Evolutionary conservation across 306 rosid genomes (phyloP), one percentile per base, ranked within the genome.

Genomic region (Senna tora): DNA sequence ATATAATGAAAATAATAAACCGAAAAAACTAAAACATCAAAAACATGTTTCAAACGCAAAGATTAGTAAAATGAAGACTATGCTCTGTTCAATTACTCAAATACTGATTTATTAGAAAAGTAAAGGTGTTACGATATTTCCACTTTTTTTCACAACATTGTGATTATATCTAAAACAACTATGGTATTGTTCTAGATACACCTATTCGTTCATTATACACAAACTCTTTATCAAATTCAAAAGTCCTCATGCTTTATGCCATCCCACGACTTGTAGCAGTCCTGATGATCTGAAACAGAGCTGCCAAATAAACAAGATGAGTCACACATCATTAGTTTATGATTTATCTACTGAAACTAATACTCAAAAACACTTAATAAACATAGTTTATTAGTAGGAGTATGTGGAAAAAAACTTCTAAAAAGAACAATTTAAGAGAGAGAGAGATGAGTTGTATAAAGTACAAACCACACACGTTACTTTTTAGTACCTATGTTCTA

Each of bases 281-380:
- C 82, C 84, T 86, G 21, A 88, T 81, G 71, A 84, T 84, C 91
- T 74, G 89, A 75, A 86, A 87, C 78, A 87, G 80, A 75, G 83
- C 96, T 87, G 88, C 79, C 64, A 80, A 77, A 38, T 56, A 53
- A 28, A 65, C 71, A 65, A 38, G 32, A 33, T 15, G 8, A 47
- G 22, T 45, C 36, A 32, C 1, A 33, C 36, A 34, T 20, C 34
- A 6, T 7, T 7, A 36, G 6, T 36, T 36, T 36, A 36, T 36
- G 39, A 7, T 36, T 13, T 4, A 55, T 52, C 9, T 7, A 69
- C 39, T 38, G 36, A n/a, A 66, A 65, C 52, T 28, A 25, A 25
- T 1, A 25, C 2, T 25, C 1, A 25, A 25, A 54, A 13, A 25
- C 72, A 16, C 43, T 68, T 15, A 36, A 36, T 17, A 53, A 7